Evolutionary conservation across 2,329 filamentous ascomycete species (phyloP), one percentile per base, ranked within the genome.

Genomic region (Fusarium begoniae): DNA sequence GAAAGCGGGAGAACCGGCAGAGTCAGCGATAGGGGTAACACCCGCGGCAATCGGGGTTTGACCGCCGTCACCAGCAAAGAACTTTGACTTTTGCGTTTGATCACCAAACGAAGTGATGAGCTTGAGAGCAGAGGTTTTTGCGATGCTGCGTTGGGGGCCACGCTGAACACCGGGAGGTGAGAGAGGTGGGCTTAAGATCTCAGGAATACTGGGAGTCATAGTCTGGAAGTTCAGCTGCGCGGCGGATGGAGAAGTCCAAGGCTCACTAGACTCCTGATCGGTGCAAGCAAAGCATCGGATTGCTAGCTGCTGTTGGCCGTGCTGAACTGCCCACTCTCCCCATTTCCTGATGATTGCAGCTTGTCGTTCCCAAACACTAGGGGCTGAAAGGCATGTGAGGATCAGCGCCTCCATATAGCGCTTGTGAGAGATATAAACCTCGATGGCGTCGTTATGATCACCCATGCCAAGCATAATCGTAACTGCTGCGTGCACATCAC

Each of bases 211-310:
- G 28, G 91, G 82, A 32, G 83, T 83, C 63, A 89, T 83, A 74
- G 83, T 86, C 73, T 88, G 85, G 79, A 90, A 90, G 71, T 84
- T 88, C 47, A 91, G 82, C 76, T 87, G 91, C 75, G 81, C 88
- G 73, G 94, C 93, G 6, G 93, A 92, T 15, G 96, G 95, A 14
- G 95, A 97, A 26, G 92, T 90, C 95, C 95, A 98, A 4, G 94
- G 92, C 80, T 96, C 94, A 1, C 92, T 91, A 0, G 94, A 93
- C 80, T 98, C 95, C 26, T 92, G 88, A 30, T 93, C 94, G 24
- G 94, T 96, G 81, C 96, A 98, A 55, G 96, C 94, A 81, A 98
- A 98, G 83, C 92, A 98, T 78, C 95, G 89, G 55, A 98, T 96
- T 24, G 96, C 96, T 51, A 99, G 86, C 77, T 97, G 94, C 74